Percentiles rank a stretch among this genome's conserved stretches.
These are phyloP conservation scores for Phoenix dactylifera DNA, from an alignment of 176 grass and related monocot species.

Conservation along the genomic window DNA sequence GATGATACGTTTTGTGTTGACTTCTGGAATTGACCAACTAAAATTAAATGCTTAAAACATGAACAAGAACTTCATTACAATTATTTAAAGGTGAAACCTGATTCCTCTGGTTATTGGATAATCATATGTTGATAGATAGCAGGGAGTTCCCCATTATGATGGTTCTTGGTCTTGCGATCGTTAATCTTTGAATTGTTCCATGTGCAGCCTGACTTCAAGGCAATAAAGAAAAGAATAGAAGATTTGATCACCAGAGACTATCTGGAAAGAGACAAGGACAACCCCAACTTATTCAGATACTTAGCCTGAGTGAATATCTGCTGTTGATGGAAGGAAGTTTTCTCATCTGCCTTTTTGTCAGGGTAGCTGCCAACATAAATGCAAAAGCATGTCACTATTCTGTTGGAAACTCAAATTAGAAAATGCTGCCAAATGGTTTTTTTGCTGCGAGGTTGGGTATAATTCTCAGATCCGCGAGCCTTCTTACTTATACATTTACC, in stretches of 20 bases:
- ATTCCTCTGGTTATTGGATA: no score
- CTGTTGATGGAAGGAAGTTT: neutral
- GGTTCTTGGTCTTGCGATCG: neutral
- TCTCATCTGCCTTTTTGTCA: neutral
- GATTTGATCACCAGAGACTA: constrained; percentile 73
- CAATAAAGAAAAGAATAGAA: constrained; percentile 68
- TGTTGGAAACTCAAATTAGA: neutral
- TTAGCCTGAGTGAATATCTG: constrained; percentile 33
- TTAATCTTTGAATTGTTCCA: neutral
- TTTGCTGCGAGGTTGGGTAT: neutral
- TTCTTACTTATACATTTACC: constrained; percentile 2
- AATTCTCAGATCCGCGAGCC: neutral
- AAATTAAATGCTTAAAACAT: no score
- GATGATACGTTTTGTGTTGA: no score
- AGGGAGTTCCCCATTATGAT: neutral
- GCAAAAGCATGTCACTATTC: neutral
- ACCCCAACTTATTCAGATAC: constrained; percentile 61
- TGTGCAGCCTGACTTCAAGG: constrained; percentile 65
- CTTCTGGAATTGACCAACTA: no score
- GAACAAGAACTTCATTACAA: no score
- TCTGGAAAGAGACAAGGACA: constrained; percentile 58
- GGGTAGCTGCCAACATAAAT: neutral
- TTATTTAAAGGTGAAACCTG: no score
- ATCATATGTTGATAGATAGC: no score
- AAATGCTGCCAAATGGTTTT: neutral